Evolutionary conservation across 352 stramenopile genomes (phyloP).

Genomic region (Globisporangium irregulare): DNA sequence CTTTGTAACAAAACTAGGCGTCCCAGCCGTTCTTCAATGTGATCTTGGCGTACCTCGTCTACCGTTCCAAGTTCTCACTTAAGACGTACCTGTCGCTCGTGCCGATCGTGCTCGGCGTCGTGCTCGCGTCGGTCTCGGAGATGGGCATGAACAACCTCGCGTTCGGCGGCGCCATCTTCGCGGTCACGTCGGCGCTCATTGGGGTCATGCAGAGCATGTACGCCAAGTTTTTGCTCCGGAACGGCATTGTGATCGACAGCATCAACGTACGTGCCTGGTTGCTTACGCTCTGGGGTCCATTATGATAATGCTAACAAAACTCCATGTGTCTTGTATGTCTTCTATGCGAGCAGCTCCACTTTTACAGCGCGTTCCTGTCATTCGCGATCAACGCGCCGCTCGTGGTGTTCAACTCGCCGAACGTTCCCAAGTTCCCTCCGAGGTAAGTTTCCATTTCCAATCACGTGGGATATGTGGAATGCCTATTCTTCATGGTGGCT

Average conservation of each 20-base stretch:
- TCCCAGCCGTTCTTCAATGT: constrained; percentile 88
- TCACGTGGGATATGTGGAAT: not conserved
- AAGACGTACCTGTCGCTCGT: constrained; percentile 77
- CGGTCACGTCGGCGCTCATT: constrained; percentile 66
- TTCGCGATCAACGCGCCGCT: constrained; percentile 83
- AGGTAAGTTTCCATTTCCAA: constrained; percentile 18
- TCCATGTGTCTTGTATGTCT: not conserved
- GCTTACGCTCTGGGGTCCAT: not conserved
- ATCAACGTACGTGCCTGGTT: constrained; percentile 61
- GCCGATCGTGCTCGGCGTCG: constrained; percentile 79
- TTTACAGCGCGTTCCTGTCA: constrained; percentile 81
- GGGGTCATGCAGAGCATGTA: constrained; percentile 89
- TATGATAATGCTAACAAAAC: not conserved
- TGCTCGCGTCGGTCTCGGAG: constrained; percentile 82
- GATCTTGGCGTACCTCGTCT: constrained; percentile 68
- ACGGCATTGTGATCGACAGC: constrained; percentile 70
- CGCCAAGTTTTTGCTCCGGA: constrained; percentile 80
- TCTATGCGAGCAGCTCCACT: constrained; percentile 59
- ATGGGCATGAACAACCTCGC: constrained; percentile 86
- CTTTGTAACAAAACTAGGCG: constrained; percentile 25
- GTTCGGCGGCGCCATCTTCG: constrained; percentile 63
- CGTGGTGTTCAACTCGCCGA: constrained; percentile 50
- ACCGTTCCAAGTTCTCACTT: constrained; percentile 68
- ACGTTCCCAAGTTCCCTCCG: constrained; percentile 51
- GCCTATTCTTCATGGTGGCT: not conserved